Base-by-base conservation (phyloP, 148 eudicot genomes). In the Cornus kousa region DNA sequence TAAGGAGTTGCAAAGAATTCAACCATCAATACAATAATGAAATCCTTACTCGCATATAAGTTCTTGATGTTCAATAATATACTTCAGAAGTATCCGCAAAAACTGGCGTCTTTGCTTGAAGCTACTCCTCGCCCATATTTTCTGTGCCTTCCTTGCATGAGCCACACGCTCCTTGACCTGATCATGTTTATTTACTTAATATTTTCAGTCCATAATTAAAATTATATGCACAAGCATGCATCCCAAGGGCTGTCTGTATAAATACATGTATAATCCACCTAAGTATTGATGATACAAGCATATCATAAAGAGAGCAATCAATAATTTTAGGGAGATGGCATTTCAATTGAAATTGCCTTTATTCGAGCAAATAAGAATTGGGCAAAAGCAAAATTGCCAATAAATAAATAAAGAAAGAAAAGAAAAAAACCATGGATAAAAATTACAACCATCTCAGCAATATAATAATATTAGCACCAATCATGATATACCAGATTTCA, bases 31-130 rank as follows among this genome's bases (percentile, higher is more conserved):
- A n/a, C 7, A 62, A 62, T 20, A 19, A 20, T 62, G 77, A 43
- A 74, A n/a, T 78, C 23, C 98, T 82, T 82, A 96, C 99, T 93
- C 97, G 97, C 99, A 96, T 88, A 96, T 96, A 70, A 96, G 97
- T 60, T 90, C 92, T 82, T 96, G 99, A 82, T 96, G 97, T 77
- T 96, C 99, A 85, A 96, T 90, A 72, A 96, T 96, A 70, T 92
- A 96, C 85, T 96, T 96, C 71, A 96, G 86, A 78, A 96, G 97
- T 81, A 96, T 91, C 70, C 98, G 93, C 77, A 96, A 81, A 83
- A 96, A 96, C 78, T 90, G 95, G 33, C 99, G 90, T 72, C 99
- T 90, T 93, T 90, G 99, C 89, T 96, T 96, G 88, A 93, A 96
- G 93, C 90, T 90, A 82, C 99, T 96, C 72, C 76, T 86, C n/a